Percentiles rank a stretch among this genome's conserved stretches.
These are phyloP conservation scores for Saitozyma podzolica DNA, from an alignment of 768 basidiomycete genomes.

Conservation along the genomic window DNA sequence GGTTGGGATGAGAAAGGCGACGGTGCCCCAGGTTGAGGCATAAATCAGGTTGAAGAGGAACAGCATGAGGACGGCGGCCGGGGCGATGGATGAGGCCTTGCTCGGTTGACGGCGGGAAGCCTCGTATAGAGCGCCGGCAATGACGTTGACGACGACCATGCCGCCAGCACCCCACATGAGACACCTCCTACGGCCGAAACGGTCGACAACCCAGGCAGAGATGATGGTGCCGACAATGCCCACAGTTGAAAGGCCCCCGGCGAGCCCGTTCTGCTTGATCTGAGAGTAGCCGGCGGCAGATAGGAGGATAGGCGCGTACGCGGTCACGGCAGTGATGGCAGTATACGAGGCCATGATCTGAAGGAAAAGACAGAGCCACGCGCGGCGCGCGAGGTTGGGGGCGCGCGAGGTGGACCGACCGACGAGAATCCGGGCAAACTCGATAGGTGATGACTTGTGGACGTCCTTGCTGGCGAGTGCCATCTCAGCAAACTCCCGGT, in stretches of 20 bases:
- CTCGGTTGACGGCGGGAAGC: conserved; percentile 14
- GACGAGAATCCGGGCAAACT: conserved; percentile 14
- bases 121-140: conserved; percentile 30
- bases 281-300: conserved; percentile 29
- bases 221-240: conserved; percentile 34
- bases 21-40: conserved; percentile 30
- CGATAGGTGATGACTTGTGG: conserved; percentile 10
- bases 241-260: conserved; percentile 29
- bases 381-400: conserved; percentile 22
- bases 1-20: conserved; percentile 31
- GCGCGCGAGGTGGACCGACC: conserved; percentile 1
- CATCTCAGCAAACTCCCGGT: conserved; percentile 24
- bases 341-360: conserved; percentile 33
- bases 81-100: conserved; percentile 20
- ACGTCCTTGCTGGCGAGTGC: conserved; percentile 13
- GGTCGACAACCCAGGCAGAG: conserved; percentile 19
- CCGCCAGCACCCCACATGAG: conserved; percentile 23
- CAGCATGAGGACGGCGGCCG: conserved; percentile 33
- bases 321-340: conserved; percentile 24
- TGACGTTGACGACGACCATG: conserved; percentile 18
- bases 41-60: conserved; percentile 51
- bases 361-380: conserved; percentile 33
- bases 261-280: conserved; percentile 31
- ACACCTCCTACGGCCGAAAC: conserved; percentile 21
- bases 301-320: conserved; percentile 29